phyloP scores from a whole-genome alignment of 2,329 filamentous ascomycete genomes.

The Trichoderma hamatum region DNA sequence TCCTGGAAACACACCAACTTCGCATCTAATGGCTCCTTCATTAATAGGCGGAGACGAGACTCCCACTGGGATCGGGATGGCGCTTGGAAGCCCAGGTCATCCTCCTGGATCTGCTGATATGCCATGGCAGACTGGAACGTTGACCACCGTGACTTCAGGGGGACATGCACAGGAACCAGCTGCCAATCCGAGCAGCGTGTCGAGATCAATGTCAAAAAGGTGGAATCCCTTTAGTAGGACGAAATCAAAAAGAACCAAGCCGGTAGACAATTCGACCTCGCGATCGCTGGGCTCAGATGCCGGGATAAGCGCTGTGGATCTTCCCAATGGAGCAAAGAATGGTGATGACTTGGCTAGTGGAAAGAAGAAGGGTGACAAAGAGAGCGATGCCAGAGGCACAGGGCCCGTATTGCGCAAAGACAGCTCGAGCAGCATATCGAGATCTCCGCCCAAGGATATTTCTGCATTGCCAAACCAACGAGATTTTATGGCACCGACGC shows the following conservation, averaged over 20 bases:
- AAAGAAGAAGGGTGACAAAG: not conserved
- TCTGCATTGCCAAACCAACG: slow-evolving; percentile 1
- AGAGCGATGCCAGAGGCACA: not conserved
- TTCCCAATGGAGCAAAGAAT: not conserved
- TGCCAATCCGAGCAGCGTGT: slow-evolving; percentile 30
- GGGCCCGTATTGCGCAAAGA: not conserved
- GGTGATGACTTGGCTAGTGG: not conserved
- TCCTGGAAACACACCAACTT: slow-evolving; percentile 46
- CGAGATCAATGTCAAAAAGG: slow-evolving; percentile 56
- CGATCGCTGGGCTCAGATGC: not conserved
- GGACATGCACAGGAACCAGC: slow-evolving; percentile 28
- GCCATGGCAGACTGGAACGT: slow-evolving; percentile 37
- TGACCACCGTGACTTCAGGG: slow-evolving; percentile 34
- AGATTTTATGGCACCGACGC: not conserved
- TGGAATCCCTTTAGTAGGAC: slow-evolving; percentile 61
- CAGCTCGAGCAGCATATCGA: not conserved
- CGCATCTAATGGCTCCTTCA: slow-evolving; percentile 34
- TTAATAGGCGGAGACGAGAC: slow-evolving; percentile 30
- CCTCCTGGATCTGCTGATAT: slow-evolving; percentile 36
- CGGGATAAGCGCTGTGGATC: slow-evolving; percentile 2
- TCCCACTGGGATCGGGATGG: slow-evolving; percentile 68
- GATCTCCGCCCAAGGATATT: not conserved
- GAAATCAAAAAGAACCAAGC: slow-evolving; percentile 40
- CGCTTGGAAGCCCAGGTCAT: slow-evolving; percentile 69
- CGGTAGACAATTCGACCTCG: not conserved